Evolutionary conservation across 2,329 filamentous ascomycete species (phyloP).

Genomic region (Colletotrichum spinosum): DNA sequence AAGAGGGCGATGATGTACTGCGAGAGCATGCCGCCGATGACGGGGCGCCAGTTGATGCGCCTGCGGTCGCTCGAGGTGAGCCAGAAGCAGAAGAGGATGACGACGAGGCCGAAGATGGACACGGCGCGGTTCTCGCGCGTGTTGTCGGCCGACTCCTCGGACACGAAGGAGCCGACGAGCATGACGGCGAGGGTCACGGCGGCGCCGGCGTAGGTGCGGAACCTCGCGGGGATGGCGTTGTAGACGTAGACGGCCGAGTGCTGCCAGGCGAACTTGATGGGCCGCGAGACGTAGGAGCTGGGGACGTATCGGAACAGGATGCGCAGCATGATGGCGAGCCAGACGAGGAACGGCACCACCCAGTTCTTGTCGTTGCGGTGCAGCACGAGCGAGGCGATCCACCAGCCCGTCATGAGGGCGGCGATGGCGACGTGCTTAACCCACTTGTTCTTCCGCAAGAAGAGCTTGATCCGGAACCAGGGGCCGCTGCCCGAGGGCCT

Average conservation of each 20-base stretch:
- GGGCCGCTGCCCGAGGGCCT: slow-evolving; percentile 39
- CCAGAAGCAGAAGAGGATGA: slow-evolving; percentile 78
- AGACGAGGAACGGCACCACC: slow-evolving; percentile 87
- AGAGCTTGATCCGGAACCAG: slow-evolving; percentile 11
- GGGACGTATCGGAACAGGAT: slow-evolving; percentile 81
- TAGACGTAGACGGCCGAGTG: slow-evolving; percentile 70
- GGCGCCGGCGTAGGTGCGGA: slow-evolving; percentile 73
- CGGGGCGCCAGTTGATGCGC: slow-evolving; percentile 77
- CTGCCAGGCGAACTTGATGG: slow-evolving; percentile 76
- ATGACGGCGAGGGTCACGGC: slow-evolving; percentile 76
- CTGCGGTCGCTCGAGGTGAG: slow-evolving; percentile 77
- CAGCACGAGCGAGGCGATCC: slow-evolving; percentile 79
- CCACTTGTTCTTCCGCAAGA: slow-evolving; percentile 60
- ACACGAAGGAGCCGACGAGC: slow-evolving; percentile 81
- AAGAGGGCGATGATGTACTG: slow-evolving; percentile 93
- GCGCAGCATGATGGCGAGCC: slow-evolving; percentile 79
- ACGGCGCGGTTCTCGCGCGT: slow-evolving; percentile 83
- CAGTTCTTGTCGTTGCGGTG: slow-evolving; percentile 81
- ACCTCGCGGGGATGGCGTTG: slow-evolving; percentile 72
- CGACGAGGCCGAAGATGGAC: slow-evolving; percentile 80
- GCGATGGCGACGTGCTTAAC: slow-evolving; percentile 60
- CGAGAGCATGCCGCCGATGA: slow-evolving; percentile 88
- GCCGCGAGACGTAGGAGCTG: slow-evolving; percentile 72
- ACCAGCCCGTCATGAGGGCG: slow-evolving; percentile 70
- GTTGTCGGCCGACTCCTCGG: slow-evolving; percentile 78